phyloP scores from a whole-genome alignment of 139 green algal genomes.

The Haematococcus sp. region DNA sequence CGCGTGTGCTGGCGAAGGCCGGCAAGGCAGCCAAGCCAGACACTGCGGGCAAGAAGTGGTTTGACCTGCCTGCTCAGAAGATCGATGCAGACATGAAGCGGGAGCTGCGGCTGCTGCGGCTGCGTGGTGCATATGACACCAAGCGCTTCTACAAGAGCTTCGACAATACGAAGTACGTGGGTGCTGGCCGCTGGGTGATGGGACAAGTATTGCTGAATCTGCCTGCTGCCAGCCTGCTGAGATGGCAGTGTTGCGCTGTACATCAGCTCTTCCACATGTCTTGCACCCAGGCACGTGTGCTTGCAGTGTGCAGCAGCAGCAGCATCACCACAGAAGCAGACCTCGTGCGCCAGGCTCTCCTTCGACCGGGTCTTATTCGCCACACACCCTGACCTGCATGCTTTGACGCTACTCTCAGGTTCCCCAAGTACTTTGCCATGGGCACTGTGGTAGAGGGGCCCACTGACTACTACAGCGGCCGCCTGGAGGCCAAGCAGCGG shows the following conservation, averaged over 20 bases:
- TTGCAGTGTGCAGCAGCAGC: too few relatives aligned
- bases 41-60: conserved; percentile 26
- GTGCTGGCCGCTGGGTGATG: neutral
- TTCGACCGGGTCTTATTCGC: too few relatives aligned
- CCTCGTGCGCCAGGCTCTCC: too few relatives aligned
- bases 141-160: conserved; percentile 87
- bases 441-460: conserved; percentile 79
- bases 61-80: conserved; percentile 18
- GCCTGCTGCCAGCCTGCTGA: too few relatives aligned
- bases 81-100: conserved; percentile 68
- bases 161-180: conserved; percentile 48
- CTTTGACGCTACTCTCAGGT: too few relatives aligned
- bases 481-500: conserved; percentile 37
- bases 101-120: conserved; percentile 73
- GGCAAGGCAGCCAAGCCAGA: neutral
- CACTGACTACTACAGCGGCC: conserved; percentile 63
- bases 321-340: too few relatives aligned
- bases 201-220: too few relatives aligned
- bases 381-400: too few relatives aligned
- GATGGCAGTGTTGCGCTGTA: too few relatives aligned
- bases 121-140: conserved; percentile 78
- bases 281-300: too few relatives aligned
- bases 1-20: conserved; percentile 17
- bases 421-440: conserved; percentile 68
- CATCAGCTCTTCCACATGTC: too few relatives aligned